Evolutionary conservation across 371 early-diverging fungal genomes (phyloP).

Genomic region (Blakeslea trispora): DNA sequence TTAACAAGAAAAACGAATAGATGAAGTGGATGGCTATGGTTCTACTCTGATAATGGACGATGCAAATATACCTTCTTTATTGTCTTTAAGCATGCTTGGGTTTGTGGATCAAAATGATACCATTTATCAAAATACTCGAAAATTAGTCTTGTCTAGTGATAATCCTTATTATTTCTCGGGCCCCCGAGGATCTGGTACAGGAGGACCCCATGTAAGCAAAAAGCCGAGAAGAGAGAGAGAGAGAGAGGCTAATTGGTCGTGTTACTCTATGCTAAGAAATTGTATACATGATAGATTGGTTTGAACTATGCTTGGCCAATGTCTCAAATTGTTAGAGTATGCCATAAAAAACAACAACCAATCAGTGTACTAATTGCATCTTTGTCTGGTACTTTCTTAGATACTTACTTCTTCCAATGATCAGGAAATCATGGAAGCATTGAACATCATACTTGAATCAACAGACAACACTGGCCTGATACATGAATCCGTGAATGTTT

Average conservation of each 20-base stretch:
- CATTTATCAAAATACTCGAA: slow-evolving; percentile 61
- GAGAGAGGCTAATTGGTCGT: too few relatives aligned
- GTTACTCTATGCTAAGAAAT: too few relatives aligned
- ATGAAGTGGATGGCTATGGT: slow-evolving; percentile 72
- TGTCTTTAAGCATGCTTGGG: slow-evolving; percentile 64
- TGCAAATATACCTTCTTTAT: slow-evolving; percentile 66
- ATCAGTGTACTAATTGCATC: too few relatives aligned
- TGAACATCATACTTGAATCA: slow-evolving; percentile 29
- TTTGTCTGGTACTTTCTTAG: slow-evolving; percentile 14
- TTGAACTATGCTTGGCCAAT: slow-evolving; percentile 37
- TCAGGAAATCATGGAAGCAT: slow-evolving; percentile 37
- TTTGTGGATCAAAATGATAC: slow-evolving; percentile 53
- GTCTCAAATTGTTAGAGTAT: slow-evolving; percentile 36
- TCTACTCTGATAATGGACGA: slow-evolving; percentile 68
- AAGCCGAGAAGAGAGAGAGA: too few relatives aligned
- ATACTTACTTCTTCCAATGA: slow-evolving; percentile 37
- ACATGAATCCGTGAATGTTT: slow-evolving; percentile 48
- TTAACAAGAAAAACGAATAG: slow-evolving; percentile 13
- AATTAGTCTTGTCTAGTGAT: slow-evolving; percentile 51
- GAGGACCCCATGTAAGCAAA: slow-evolving; percentile 62
- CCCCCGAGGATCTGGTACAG: slow-evolving; percentile 52
- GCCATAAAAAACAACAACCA: too few relatives aligned
- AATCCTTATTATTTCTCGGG: slow-evolving; percentile 67
- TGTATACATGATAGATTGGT: slow-evolving; percentile 17
- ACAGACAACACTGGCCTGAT: slow-evolving; percentile 43